Evolutionary conservation across 1,284 basidiomycete genomes (phyloP).

Genomic region (Ustilago loliicola): DNA sequence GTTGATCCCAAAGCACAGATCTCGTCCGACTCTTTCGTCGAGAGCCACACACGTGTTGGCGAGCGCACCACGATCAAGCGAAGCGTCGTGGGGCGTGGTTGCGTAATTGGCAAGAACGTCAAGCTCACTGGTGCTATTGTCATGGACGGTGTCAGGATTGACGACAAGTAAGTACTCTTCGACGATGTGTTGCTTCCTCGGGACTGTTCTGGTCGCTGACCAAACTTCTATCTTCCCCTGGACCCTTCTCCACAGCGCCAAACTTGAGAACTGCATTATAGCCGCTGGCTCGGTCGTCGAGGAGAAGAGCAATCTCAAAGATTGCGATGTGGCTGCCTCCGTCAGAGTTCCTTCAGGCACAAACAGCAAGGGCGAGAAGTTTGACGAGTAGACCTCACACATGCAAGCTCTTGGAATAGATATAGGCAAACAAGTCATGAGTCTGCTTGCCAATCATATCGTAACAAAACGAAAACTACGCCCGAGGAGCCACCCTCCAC

Average conservation of each 20-base stretch:
- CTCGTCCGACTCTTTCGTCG: slow-evolving; percentile 86
- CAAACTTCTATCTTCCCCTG: slow-evolving; percentile 9
- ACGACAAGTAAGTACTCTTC: slow-evolving; percentile 79
- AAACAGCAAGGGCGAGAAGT: slow-evolving; percentile 64
- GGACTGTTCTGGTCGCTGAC: slow-evolving; percentile 1
- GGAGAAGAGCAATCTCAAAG: slow-evolving; percentile 81
- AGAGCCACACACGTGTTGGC: slow-evolving; percentile 82
- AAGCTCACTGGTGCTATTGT: slow-evolving; percentile 89
- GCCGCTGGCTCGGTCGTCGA: slow-evolving; percentile 86
- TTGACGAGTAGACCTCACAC: slow-evolving; percentile 30
- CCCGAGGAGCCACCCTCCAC: too few relatives aligned
- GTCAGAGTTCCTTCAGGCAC: slow-evolving; percentile 77
- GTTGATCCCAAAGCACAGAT: slow-evolving; percentile 85
- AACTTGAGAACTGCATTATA: slow-evolving; percentile 88
- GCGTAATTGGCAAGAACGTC: slow-evolving; percentile 85
- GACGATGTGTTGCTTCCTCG: not conserved
- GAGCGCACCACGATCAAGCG: slow-evolving; percentile 89
- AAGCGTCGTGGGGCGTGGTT: slow-evolving; percentile 88
- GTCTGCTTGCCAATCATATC: too few relatives aligned
- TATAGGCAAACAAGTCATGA: too few relatives aligned
- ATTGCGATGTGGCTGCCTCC: slow-evolving; percentile 88
- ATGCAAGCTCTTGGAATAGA: not conserved
- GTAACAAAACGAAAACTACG: too few relatives aligned
- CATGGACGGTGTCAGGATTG: slow-evolving; percentile 88
- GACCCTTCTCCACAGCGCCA: slow-evolving; percentile 76